phyloP scores from a whole-genome alignment of 164 flowering plant genomes.

The Umbilicus rupestris region DNA sequence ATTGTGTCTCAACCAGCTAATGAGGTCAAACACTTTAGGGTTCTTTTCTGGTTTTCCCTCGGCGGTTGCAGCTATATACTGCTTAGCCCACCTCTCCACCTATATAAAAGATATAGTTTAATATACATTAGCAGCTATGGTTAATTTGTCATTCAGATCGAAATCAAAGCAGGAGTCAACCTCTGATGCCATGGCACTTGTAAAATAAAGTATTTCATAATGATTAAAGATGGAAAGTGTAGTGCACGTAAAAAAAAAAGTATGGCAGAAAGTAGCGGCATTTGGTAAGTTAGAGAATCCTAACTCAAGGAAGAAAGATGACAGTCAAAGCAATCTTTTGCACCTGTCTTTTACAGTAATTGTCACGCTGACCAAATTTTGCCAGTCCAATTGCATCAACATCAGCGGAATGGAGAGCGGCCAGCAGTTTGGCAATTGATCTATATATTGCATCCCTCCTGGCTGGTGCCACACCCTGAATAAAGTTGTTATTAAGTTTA shows the following conservation, averaged over 20 bases:
- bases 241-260: neutral
- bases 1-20: conserved; percentile 59
- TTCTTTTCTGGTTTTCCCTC: conserved; percentile 74
- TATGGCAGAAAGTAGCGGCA: neutral
- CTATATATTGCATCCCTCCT: conserved; percentile 55
- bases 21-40: conserved; percentile 77
- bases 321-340: neutral
- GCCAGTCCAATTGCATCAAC: conserved; percentile 69
- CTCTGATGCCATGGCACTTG: neutral
- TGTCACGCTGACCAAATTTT: conserved; percentile 58
- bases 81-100: conserved; percentile 84
- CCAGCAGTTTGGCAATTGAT: conserved; percentile 62
- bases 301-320: neutral
- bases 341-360: conserved; percentile 89
- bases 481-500: neutral
- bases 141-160: neutral
- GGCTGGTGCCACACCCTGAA: conserved; percentile 56
- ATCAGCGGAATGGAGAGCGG: conserved; percentile 63
- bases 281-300: neutral
- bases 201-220: neutral
- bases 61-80: conserved; percentile 75
- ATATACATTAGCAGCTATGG: neutral
- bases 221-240: neutral
- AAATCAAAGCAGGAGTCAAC: neutral
- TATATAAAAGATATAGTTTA: neutral